Conservation (phyloP, 2,329 filamentous ascomycete genomes). For the Fusarium lateritium region DNA sequence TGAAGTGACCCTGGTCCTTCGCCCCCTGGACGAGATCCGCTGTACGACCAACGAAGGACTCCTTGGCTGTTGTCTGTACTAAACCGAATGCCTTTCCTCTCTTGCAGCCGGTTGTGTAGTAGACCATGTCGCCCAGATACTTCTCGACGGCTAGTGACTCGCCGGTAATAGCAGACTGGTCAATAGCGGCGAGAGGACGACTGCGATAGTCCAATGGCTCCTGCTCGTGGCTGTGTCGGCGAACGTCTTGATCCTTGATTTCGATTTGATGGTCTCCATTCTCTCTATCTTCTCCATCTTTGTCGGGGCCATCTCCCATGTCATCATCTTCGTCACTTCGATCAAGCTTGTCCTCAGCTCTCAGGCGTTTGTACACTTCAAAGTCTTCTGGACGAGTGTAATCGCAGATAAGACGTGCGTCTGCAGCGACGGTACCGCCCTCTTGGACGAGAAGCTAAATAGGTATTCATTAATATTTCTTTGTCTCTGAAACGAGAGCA, state of each 20-base stretch:
- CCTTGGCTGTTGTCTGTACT: slow-evolving; percentile 22
- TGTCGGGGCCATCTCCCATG: slow-evolving; percentile 6
- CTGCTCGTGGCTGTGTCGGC: slow-evolving; percentile 2
- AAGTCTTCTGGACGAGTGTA: slow-evolving; percentile 34
- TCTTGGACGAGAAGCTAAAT: slow-evolving; percentile 28
- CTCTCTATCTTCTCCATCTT: background rate
- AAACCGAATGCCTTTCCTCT: slow-evolving; percentile 28
- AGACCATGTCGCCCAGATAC: slow-evolving; percentile 29
- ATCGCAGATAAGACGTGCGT: slow-evolving; percentile 32
- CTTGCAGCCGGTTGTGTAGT: slow-evolving; percentile 38
- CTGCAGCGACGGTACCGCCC: slow-evolving; percentile 35
- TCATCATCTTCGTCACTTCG: slow-evolving; percentile 36
- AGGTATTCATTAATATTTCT: background rate
- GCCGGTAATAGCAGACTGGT: slow-evolving; percentile 36
- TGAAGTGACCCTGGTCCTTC: slow-evolving; percentile 38
- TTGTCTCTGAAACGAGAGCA: no score
- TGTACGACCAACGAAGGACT: slow-evolving; percentile 34
- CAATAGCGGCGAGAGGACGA: slow-evolving; percentile 28
- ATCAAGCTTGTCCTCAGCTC: slow-evolving; percentile 34
- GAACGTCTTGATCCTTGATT: background rate
- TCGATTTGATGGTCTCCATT: background rate
- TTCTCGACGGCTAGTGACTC: slow-evolving; percentile 36
- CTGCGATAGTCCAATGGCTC: slow-evolving; percentile 20
- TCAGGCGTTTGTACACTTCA: slow-evolving; percentile 32
- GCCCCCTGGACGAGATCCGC: slow-evolving; percentile 36